Percentiles rank a stretch among this genome's conserved stretches.
phyloP scores from a whole-genome alignment of 2,329 filamentous ascomycete species.

The Aspergillus sp. region DNA sequence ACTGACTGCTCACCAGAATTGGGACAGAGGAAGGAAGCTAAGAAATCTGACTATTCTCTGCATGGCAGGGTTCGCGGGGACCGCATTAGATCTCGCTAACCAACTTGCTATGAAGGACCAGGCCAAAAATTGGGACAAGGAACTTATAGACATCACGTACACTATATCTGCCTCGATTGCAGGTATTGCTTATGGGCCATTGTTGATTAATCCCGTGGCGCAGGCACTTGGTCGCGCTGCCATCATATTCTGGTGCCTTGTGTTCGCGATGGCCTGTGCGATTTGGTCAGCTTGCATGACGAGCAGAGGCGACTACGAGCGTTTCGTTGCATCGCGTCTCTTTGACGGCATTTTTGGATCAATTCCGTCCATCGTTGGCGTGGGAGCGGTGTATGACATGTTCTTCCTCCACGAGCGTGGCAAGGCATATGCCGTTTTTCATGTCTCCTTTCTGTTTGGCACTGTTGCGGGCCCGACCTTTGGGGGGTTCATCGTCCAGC shows the following conservation, averaged over 20 bases:
- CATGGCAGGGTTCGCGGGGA: not conserved
- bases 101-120: conserved; percentile 1
- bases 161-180: conserved; percentile 1
- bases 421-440: not conserved
- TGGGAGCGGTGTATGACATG: not conserved
- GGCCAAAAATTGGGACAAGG: not conserved
- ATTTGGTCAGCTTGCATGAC: conserved; percentile 4
- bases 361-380: not conserved
- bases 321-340: conserved; percentile 1
- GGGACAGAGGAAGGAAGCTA: not conserved
- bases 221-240: not conserved
- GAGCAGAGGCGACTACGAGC: not conserved
- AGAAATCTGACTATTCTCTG: conserved; percentile 1
- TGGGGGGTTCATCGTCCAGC: conserved; percentile 1
- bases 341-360: conserved; percentile 3
- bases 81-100: not conserved
- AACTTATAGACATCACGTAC: not conserved
- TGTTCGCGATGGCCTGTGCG: conserved; percentile 2
- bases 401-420: conserved; percentile 4
- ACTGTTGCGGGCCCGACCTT: not conserved
- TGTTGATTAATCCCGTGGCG: not conserved
- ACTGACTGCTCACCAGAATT: not conserved
- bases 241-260: not conserved
- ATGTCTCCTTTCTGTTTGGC: not conserved
- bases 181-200: not conserved